These are phyloP conservation scores for Tolypocladium amazonense DNA, from an alignment of 2,329 filamentous ascomycete genomes.

Conservation along the genomic window DNA sequence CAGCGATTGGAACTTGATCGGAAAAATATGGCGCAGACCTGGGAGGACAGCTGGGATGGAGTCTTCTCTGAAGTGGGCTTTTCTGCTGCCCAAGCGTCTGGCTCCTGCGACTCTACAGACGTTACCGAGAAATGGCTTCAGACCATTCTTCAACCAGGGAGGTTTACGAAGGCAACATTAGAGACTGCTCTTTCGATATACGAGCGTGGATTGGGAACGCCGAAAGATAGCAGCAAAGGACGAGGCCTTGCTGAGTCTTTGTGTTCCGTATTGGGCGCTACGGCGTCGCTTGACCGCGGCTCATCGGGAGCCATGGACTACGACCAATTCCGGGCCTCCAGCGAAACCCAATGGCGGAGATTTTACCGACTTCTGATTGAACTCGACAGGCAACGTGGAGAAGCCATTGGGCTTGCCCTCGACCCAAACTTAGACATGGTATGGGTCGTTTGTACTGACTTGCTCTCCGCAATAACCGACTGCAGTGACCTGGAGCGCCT, in stretches of 20 bases:
- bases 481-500: conserved; percentile 71
- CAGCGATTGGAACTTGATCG: conserved; percentile 64
- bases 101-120: conserved; percentile 55
- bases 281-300: conserved; percentile 52
- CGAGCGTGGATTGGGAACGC: conserved; percentile 45
- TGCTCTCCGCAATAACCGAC: conserved; percentile 65
- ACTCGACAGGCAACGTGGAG: conserved; percentile 74
- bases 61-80: conserved; percentile 51
- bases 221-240: conserved; percentile 28
- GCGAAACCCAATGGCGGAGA: conserved; percentile 77
- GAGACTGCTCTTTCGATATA: conserved; percentile 79
- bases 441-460: conserved; percentile 79
- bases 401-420: conserved; percentile 67
- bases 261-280: conserved; percentile 59
- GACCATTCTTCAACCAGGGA: conserved; percentile 71
- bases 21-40: conserved; percentile 49
- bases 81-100: conserved; percentile 44
- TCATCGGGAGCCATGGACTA: conserved; percentile 61
- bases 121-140: conserved; percentile 77
- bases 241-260: conserved; percentile 65
- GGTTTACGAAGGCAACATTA: conserved; percentile 68
- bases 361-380: conserved; percentile 82
- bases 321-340: conserved; percentile 60
- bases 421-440: conserved; percentile 62
- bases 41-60: conserved; percentile 60